These are phyloP conservation scores for Linnemannia hyalina DNA, from an alignment of 192 early-diverging fungal genomes.

Conservation along the genomic window DNA sequence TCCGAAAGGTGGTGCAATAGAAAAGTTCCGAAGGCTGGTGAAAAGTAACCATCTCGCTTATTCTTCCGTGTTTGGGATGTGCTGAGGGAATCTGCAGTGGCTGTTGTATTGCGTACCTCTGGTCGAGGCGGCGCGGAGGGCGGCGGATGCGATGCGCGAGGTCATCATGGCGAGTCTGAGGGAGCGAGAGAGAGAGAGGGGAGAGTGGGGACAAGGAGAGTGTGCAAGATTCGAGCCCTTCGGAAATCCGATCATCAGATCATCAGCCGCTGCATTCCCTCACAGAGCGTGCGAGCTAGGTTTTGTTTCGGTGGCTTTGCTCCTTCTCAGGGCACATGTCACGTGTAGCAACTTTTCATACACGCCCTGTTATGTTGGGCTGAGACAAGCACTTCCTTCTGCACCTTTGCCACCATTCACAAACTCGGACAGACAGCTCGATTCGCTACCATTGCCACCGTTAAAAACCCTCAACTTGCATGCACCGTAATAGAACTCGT, in stretches of 20 bases:
- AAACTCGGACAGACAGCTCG: background rate
- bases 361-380: too few species aligned
- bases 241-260: conserved; percentile 22
- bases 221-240: conserved; percentile 23
- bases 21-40: background rate
- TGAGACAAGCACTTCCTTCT: too few species aligned
- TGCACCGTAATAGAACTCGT: background rate
- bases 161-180: conserved; percentile 39
- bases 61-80: background rate
- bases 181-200: conserved; percentile 11
- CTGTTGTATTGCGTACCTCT: conserved; percentile 33
- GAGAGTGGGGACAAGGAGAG: conserved; percentile 1
- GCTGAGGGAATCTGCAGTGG: background rate
- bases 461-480: background rate
- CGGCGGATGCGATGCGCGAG: conserved; percentile 53
- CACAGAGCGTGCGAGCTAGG: background rate
- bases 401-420: background rate
- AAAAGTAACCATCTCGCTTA: background rate
- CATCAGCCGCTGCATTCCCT: background rate
- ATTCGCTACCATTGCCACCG: background rate
- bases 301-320: conserved; percentile 11
- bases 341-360: background rate
- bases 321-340: background rate
- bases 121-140: conserved; percentile 50
- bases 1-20: background rate